Evolutionary conservation across 192 early-diverging fungal species (phyloP), one percentile per base, ranked within the genome.

Genomic region (Phycomyces blakesleeanus): DNA sequence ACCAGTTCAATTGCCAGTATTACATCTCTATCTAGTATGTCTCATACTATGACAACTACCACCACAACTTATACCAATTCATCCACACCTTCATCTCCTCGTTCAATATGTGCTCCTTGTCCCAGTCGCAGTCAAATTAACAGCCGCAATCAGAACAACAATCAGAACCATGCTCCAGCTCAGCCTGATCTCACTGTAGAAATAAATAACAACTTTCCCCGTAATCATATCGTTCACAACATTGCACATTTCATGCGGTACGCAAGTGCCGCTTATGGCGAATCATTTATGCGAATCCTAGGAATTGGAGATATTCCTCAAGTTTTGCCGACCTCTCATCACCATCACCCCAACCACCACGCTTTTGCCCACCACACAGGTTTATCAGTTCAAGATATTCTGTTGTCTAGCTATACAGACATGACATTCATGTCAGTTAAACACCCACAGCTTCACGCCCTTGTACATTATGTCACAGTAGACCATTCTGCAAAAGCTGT

Each of bases 401-500:
- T 90, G 16, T 85, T 92, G 55, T 91, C 91, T 1, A 84, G 81
- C 15, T 78, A 82, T 34, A 82, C 80, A 0, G 78, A 81, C 49
- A 71, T 66, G 20, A 57, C 66, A 2, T 63, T 78, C 14, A 59
- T 82, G 5, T 64, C 64, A 3, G 59, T 65, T 62, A 56, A 71
- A 44, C 55, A 74, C 51, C 88, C 89, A 14, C 81, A 81, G 39
- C 81, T 88, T 63, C 88, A 88, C 54, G 83, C 88, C 4, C 76
- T 91, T 1, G 87, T 89, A 3, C 88, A 89, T 63, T 94, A 91
- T 71, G 83, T 97, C 51, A 85, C 88, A 26, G 83, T 91, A 4
- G 95, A 97, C 66, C 95, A 95, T 63, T 74, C 83, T 3, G 82
- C 88, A 1, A 74, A 87, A 41, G 75, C 89, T 11, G 76, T 97